These are phyloP conservation scores for Abelmoschus esculentus DNA, from an alignment of 345 rosid species.

Conservation along the genomic window DNA sequence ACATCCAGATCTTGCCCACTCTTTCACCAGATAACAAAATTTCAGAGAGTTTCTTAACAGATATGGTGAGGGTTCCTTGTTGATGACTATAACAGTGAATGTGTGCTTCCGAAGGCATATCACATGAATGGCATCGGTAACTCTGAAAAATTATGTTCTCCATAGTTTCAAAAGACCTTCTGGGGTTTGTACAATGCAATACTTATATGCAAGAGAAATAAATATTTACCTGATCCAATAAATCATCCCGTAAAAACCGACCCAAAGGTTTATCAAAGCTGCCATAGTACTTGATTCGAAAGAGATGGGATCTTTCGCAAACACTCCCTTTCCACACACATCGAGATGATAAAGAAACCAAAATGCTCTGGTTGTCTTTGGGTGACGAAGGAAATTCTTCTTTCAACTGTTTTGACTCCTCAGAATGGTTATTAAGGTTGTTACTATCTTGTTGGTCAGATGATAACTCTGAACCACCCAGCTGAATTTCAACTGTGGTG, in stretches of 20 bases:
- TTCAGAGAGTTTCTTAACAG: conserved; percentile 79
- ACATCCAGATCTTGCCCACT: conserved; percentile 99
- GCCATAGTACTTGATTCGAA: conserved; percentile 93
- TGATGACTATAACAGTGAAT: conserved; percentile 97
- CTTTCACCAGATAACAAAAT: conserved; percentile 70
- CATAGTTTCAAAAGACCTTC: conserved; percentile 9
- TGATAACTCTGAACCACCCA: conserved; percentile 28
- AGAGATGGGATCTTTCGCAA: conserved; percentile 92
- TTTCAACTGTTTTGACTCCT: conserved; percentile 44
- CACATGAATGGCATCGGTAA: conserved; percentile 69
- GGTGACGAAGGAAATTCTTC: conserved; percentile 94
- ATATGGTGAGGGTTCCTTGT: conserved; percentile 94
- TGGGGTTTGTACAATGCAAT: neutral
- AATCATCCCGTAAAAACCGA: conserved; percentile 83
- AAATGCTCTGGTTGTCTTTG: conserved; percentile 92
- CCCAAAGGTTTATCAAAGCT: conserved; percentile 95
- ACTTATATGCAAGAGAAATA: conserved; percentile 8
- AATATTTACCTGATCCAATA: conserved; percentile 73
- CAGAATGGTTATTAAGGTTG: conserved; percentile 27
- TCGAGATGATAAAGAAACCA: conserved; percentile 92
- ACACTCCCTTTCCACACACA: conserved; percentile 98
- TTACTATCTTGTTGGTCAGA: conserved; percentile 34
- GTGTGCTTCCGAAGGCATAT: conserved; percentile 96
- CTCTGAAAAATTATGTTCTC: conserved; percentile 35
- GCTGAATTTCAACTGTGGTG: conserved; percentile 24